Evolutionary conservation across 805 yeast genomes (phyloP), one percentile per base, ranked within the genome.

Genomic region (Yarrowia osloensis): DNA sequence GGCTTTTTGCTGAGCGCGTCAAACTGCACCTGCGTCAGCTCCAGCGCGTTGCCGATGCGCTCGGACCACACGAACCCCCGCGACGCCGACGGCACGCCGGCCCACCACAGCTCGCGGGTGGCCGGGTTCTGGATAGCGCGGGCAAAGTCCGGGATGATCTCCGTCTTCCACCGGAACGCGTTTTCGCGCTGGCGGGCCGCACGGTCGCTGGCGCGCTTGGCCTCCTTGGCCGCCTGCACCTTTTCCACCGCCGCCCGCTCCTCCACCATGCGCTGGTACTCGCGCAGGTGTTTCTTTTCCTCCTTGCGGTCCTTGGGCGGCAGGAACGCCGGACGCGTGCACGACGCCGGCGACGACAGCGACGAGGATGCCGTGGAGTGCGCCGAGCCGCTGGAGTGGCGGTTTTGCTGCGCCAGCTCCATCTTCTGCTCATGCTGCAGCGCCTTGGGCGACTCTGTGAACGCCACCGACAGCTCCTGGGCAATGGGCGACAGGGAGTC

Each of bases 281-380:
- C 67, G 24, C 59, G 37, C 37, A 63, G 61, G 35, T 63, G 67
- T 17, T 37, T 33, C 67, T 49, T 63, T 22, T 63, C 67, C 67
- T 63, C 59, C 46, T 37, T 50, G 11, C 39, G 24, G 85, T 74
- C 46, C 85, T 69, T 31, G 50, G 91, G 90, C 0, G 94, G 93
- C 42, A 88, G 76, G 78, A 85, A 83, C 0, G 81, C 76, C 28
- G 90, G 92, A 66, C 94, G 77, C 0, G 92, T 87, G 26, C 79
- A 78, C 0, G 88, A 75, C 15, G 80, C 33, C 11, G 61, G 61
- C 7, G 44, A 35, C 21, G 59, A 17, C n/a, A 50, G n/a, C 13
- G 54, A 40, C 15, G 67, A 15, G 15, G 31, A 8, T 2, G 55
- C 24, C n/a, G n/a, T n/a, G 1, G 55, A 29, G 29, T 13, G 9